phyloP scores from a whole-genome alignment of 2,329 filamentous ascomycete species.

The Penicillium griseofulvum region DNA sequence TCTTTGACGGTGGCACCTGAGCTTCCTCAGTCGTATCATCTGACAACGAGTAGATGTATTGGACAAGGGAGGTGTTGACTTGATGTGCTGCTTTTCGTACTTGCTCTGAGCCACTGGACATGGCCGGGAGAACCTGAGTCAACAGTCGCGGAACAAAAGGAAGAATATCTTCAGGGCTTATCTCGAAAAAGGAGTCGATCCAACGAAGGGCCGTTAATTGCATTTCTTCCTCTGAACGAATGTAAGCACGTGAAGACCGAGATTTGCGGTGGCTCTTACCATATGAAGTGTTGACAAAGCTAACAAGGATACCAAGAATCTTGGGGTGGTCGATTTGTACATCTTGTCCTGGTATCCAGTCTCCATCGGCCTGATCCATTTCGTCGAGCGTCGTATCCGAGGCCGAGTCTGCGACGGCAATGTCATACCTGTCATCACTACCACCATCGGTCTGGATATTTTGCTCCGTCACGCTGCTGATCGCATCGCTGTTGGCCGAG shows the following conservation, averaged over 20 bases:
- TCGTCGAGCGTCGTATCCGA: constrained; percentile 51
- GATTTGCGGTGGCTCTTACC: constrained; percentile 50
- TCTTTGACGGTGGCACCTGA: constrained; percentile 34
- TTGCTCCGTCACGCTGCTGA: constrained; percentile 56
- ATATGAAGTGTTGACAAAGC: constrained; percentile 77
- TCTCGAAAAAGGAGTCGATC: constrained; percentile 96
- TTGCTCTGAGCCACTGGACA: constrained; percentile 86
- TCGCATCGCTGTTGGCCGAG: constrained; percentile 67
- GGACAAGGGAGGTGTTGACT: constrained; percentile 87
- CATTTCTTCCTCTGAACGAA: constrained; percentile 73
- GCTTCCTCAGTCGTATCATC: constrained; percentile 59
- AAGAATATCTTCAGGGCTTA: constrained; percentile 93
- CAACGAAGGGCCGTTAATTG: constrained; percentile 86
- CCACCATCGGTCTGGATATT: constrained; percentile 33
- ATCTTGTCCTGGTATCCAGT: constrained; percentile 97
- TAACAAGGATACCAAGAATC: constrained; percentile 87
- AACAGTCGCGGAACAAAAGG: constrained; percentile 91
- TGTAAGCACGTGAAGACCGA: constrained; percentile 26
- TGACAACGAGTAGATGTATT: constrained; percentile 88
- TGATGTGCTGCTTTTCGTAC: constrained; percentile 84
- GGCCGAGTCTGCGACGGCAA: constrained; percentile 52
- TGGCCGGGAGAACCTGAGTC: constrained; percentile 85
- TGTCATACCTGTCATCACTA: constrained; percentile 50
- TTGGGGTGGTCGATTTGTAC: constrained; percentile 90
- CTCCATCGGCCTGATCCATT: constrained; percentile 69